Percentiles rank a stretch among this genome's conserved stretches.
Conservation (phyloP, 768 basidiomycete genomes). For the Daedaleopsis nitida region DNA sequence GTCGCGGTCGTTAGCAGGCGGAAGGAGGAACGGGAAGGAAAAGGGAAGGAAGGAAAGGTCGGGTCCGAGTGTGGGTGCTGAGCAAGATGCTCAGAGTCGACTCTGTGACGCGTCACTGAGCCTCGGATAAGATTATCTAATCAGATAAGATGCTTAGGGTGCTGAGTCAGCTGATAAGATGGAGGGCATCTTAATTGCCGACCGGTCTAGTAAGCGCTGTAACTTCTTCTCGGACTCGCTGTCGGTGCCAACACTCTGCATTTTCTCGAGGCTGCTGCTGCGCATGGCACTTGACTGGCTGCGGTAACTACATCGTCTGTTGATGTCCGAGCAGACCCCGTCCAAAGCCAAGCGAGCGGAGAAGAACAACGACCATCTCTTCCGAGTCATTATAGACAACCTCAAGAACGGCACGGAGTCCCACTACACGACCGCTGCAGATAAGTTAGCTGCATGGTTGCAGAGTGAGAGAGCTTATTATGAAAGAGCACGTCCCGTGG, state of each 20-base stretch:
- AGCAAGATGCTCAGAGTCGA: conserved; percentile 4
- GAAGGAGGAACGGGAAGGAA: not conserved
- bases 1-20: not conserved
- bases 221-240: no score
- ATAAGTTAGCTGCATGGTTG: conserved; percentile 24
- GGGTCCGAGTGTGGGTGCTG: conserved; percentile 13
- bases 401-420: conserved; percentile 9
- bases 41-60: conserved; percentile 9
- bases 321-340: not conserved
- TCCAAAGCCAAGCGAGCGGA: conserved; percentile 12
- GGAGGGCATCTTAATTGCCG: not conserved
- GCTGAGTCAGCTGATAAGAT: not conserved
- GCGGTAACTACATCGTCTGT: no score
- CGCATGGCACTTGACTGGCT: no score
- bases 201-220: no score
- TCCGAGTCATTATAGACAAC: conserved; percentile 18
- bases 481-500: conserved; percentile 22
- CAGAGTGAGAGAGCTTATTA: conserved; percentile 28
- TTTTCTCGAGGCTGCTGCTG: no score
- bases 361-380: conserved; percentile 27
- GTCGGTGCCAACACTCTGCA: no score
- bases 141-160: conserved; percentile 7
- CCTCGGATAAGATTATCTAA: not conserved
- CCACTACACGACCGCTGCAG: conserved; percentile 14
- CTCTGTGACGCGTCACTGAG: conserved; percentile 19